Base-by-base conservation (phyloP, 768 basidiomycete species). In the Naganishia antarctica region DNA sequence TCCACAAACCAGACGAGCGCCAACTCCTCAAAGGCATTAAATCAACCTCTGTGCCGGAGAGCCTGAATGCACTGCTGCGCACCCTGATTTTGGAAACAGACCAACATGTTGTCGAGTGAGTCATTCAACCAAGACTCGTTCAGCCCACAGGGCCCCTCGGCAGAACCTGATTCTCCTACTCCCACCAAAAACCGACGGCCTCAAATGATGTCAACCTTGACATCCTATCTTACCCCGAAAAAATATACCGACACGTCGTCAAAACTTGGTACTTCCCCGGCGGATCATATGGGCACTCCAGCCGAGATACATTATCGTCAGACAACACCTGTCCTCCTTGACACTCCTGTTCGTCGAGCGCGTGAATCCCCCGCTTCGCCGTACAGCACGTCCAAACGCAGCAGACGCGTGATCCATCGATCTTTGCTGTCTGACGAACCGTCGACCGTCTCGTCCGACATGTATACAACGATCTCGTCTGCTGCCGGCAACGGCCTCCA, bases 41-140 rank as follows among this genome's bases (percentile, higher is more conserved):
- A 58, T 85, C 85, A 12, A 96, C 93, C 3, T 83, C 85, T 74
- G 91, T 93, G 0, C 90, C 92, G 8, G 80, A 78, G 26, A 84
- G 85, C 69, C 80, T 94, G 21, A 82, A 85, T 70, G 84, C 85
- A 4, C 87, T 97, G 82, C 88, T 91, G 2, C 88, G 93, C 77
- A 81, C 87, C 15, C 81, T 96, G 53, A 89, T 92, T 9, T 4
- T 16, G 16, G 48, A 31, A 31, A 15, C 25, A 28, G 4, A 29
- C 6, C 7, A 25, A 50, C 34, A 37, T 37, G 25, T 25, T n/a
- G 89, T 88, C 79, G 90, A 89, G 91, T 94, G 78, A 70, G 87
- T 82, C 47, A 58, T 23, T 21, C 31, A 15, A 31, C 40, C 4
- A 13, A 8, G 32, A 3, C 18, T n/a, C 2, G 7, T 23, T 40